Evolutionary conservation across 2,329 filamentous ascomycete genomes (phyloP).

Genomic region (Aureobasidium sp.): DNA sequence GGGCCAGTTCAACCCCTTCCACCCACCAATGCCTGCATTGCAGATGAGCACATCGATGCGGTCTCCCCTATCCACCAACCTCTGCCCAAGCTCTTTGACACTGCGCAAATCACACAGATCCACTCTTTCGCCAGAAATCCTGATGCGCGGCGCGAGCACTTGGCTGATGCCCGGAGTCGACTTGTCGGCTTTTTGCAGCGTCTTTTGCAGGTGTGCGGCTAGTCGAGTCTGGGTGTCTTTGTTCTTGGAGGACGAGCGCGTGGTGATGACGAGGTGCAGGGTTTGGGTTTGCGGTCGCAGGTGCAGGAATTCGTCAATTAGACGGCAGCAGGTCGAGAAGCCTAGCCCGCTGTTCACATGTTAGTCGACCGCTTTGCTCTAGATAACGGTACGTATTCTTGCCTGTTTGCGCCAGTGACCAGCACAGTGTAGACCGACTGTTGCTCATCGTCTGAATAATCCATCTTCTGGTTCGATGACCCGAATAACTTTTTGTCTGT

Average conservation of each 20-base stretch:
- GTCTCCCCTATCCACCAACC: slow-evolving; percentile 52
- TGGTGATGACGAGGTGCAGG: slow-evolving; percentile 76
- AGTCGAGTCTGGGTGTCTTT: slow-evolving; percentile 62
- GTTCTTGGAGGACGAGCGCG: slow-evolving; percentile 67
- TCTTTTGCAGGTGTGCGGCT: slow-evolving; percentile 52
- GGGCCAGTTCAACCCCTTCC: slow-evolving; percentile 69
- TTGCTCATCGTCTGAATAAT: slow-evolving; percentile 1
- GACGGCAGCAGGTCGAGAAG: slow-evolving; percentile 71
- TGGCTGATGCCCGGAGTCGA: slow-evolving; percentile 33
- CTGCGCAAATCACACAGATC: slow-evolving; percentile 52
- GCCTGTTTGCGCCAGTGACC: slow-evolving; percentile 85
- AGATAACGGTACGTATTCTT: slow-evolving; percentile 21
- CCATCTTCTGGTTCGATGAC: background rate
- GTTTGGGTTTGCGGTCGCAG: slow-evolving; percentile 59
- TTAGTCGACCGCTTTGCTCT: background rate
- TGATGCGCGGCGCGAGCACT: slow-evolving; percentile 39
- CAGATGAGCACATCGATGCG: slow-evolving; percentile 72
- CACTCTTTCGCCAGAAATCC: slow-evolving; percentile 49
- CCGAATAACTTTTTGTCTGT: background rate
- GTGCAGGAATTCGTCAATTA: slow-evolving; percentile 83
- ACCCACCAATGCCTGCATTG: slow-evolving; percentile 86
- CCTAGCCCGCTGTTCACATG: slow-evolving; percentile 65
- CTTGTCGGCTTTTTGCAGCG: slow-evolving; percentile 30
- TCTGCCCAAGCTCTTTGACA: slow-evolving; percentile 47
- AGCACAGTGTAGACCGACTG: slow-evolving; percentile 48